Conservation (phyloP, 2,329 filamentous ascomycete species). For the Colletotrichum incanum region DNA sequence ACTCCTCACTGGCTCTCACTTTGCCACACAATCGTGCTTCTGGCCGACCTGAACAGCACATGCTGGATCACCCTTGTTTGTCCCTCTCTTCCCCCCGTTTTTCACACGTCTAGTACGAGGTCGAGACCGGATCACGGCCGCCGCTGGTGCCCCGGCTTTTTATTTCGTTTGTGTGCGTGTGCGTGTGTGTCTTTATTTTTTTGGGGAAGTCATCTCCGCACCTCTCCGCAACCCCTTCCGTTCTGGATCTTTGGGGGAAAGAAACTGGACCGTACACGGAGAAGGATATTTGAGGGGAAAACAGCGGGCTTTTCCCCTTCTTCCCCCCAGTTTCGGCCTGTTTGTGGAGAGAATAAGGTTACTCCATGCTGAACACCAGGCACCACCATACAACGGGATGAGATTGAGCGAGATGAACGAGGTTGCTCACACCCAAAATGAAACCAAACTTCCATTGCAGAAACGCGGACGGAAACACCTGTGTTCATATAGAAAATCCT, state of each 20-base stretch:
- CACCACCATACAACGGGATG: constrained; percentile 9
- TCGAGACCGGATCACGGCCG: background rate
- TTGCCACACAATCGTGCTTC: background rate
- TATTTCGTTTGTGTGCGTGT: background rate
- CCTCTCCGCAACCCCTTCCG: constrained; percentile 3
- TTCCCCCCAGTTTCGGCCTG: constrained; percentile 5
- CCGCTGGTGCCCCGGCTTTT: background rate
- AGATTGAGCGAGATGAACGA: constrained; percentile 12
- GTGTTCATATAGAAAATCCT: background rate
- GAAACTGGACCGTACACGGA: constrained; percentile 17
- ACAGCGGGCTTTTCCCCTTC: constrained; percentile 8
- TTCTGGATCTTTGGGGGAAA: constrained; percentile 22
- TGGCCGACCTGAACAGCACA: background rate
- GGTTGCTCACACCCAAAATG: background rate
- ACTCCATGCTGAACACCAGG: constrained; percentile 8
- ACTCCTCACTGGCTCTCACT: background rate
- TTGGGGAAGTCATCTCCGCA: constrained; percentile 41
- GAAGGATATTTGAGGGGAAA: constrained; percentile 31
- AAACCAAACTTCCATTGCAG: too few species aligned
- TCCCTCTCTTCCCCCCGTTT: background rate
- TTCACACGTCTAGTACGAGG: background rate
- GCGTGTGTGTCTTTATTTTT: background rate
- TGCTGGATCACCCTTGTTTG: constrained; percentile 16
- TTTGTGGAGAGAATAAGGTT: constrained; percentile 23
- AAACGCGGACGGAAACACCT: background rate